These are phyloP conservation scores for Trichoderma polysporum DNA, from an alignment of 2,329 filamentous ascomycete genomes.

Conservation along the genomic window DNA sequence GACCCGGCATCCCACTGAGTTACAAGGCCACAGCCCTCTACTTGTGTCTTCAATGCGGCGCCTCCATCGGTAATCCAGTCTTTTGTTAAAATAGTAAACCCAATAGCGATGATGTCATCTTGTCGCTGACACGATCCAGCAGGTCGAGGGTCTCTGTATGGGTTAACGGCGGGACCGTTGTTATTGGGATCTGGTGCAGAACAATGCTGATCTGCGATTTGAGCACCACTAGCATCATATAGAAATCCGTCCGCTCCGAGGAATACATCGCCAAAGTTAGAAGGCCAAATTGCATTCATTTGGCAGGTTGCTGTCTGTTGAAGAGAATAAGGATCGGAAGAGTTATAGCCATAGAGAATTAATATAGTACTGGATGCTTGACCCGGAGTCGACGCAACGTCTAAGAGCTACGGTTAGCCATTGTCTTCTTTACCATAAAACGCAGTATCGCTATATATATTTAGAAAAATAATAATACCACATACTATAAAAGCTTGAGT, in stretches of 20 bases:
- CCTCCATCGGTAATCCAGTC: not conserved
- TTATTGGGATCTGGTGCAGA: not conserved
- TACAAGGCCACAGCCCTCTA: not conserved
- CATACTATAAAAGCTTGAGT: slow-evolving; percentile 22
- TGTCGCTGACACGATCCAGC: not conserved
- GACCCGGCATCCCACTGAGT: not conserved
- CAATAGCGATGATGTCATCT: not conserved
- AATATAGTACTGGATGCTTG: slow-evolving; percentile 16
- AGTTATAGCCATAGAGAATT: slow-evolving; percentile 21
- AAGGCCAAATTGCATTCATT: slow-evolving; percentile 6
- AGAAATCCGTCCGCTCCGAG: slow-evolving; percentile 20
- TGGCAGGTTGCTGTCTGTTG: slow-evolving; percentile 15
- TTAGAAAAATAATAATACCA: not conserved
- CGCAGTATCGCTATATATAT: not conserved
- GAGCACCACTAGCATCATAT: slow-evolving; percentile 18
- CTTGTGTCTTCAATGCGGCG: not conserved
- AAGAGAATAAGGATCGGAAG: not conserved
- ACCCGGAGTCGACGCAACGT: slow-evolving; percentile 18
- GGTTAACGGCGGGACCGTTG: slow-evolving; percentile 16
- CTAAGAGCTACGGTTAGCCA: not conserved
- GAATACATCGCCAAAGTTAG: slow-evolving; percentile 22
- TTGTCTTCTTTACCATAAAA: not conserved
- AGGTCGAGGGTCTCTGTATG: slow-evolving; percentile 2
- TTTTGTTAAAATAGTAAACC: not conserved
- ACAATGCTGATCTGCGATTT: slow-evolving; percentile 21